A percentile compares a stretch with the other conserved stretches of the same genome.
Evolutionary conservation across 441 rosid genomes (phyloP).

Genomic region (Pelargonium cotyledonis): DNA sequence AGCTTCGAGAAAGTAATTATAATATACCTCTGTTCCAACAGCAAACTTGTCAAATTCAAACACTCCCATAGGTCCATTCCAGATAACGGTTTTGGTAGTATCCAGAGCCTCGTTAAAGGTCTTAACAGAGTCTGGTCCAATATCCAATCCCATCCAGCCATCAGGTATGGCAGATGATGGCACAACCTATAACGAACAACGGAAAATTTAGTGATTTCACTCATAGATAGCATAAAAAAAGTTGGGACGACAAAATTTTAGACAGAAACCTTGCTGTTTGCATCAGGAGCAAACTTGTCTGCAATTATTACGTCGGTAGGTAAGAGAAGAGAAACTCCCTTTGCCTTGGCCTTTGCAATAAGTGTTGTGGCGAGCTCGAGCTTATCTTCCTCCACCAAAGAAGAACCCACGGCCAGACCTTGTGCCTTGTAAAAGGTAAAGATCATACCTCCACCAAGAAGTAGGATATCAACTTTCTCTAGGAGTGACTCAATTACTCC

Average conservation of each 20-base stretch:
- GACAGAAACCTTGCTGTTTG: slow-evolving; percentile 68
- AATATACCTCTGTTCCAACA: slow-evolving; percentile 69
- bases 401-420: slow-evolving; percentile 65
- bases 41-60: slow-evolving; percentile 88
- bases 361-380: slow-evolving; percentile 74
- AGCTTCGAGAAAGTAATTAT: not conserved
- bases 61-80: slow-evolving; percentile 99
- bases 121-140: slow-evolving; percentile 82
- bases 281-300: slow-evolving; percentile 79
- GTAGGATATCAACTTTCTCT: slow-evolving; percentile 53
- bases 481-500: slow-evolving; percentile 91
- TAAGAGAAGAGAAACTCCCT: slow-evolving; percentile 73
- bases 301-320: slow-evolving; percentile 86
- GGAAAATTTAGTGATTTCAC: not conserved
- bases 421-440: slow-evolving; percentile 90
- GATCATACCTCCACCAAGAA: slow-evolving; percentile 94
- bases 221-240: not conserved
- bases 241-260: not conserved
- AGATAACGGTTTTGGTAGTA: slow-evolving; percentile 69
- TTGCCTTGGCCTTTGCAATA: slow-evolving; percentile 72
- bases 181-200: slow-evolving; percentile 47
- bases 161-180: slow-evolving; percentile 73
- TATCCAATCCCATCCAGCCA: slow-evolving; percentile 96
- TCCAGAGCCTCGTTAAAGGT: slow-evolving; percentile 64
- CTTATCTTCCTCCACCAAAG: slow-evolving; percentile 85